phyloP scores from a whole-genome alignment of 805 yeast genomes.

The Wickerhamomyces queroliae region DNA sequence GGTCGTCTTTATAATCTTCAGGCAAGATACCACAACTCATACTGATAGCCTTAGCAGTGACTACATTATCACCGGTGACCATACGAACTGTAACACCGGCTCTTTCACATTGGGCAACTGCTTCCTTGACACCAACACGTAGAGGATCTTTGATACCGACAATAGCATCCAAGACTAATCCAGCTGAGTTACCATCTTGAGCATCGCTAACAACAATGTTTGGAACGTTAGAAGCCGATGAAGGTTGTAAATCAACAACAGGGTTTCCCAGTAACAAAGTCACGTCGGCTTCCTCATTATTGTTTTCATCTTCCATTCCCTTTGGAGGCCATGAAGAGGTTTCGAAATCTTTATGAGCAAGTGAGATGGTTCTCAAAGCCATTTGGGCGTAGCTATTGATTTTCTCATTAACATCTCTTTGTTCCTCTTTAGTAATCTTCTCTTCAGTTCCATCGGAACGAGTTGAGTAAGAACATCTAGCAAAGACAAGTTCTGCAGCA shows the following conservation, averaged over 20 bases:
- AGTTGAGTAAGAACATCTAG: conserved; percentile 43
- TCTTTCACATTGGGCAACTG: conserved; percentile 75
- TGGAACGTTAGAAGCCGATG: conserved; percentile 15
- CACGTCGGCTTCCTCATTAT: conserved; percentile 37
- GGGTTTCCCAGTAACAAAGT: conserved; percentile 32
- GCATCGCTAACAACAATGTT: conserved; percentile 22
- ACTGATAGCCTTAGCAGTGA: conserved; percentile 91
- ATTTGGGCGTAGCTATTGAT: conserved; percentile 61
- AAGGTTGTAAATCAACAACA: conserved; percentile 18
- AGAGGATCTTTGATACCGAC: conserved; percentile 96
- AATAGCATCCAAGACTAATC: conserved; percentile 58
- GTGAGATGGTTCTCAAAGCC: conserved; percentile 85
- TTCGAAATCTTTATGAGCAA: conserved; percentile 71
- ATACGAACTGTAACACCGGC: conserved; percentile 96
- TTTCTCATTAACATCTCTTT: conserved; percentile 28
- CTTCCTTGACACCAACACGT: conserved; percentile 83
- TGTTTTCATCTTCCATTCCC: conserved; percentile 29
- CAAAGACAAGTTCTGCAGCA: conserved; percentile 84
- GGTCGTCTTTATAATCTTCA: conserved; percentile 44
- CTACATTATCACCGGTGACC: conserved; percentile 96
- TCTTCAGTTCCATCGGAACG: conserved; percentile 25
- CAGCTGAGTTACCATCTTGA: conserved; percentile 14
- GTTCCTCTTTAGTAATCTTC: conserved; percentile 22
- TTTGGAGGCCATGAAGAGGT: conserved; percentile 63
- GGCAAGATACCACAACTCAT: conserved; percentile 68